These are phyloP conservation scores for Salix exigua DNA, from an alignment of 345 rosid genomes.

Conservation along the genomic window DNA sequence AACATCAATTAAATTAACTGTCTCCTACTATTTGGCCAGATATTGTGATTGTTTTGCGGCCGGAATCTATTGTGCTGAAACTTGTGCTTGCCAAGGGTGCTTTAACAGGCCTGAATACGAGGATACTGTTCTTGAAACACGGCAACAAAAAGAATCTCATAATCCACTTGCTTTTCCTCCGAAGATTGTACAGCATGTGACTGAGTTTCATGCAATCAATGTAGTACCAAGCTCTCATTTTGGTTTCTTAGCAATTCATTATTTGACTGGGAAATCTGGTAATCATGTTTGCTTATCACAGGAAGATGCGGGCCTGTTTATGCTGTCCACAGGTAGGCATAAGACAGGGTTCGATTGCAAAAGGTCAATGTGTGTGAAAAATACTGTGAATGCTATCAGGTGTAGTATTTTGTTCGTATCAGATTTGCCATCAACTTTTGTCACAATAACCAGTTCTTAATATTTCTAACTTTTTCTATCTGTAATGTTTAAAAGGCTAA, in stretches of 20 bases:
- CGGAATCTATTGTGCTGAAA: slow-evolving; percentile 49
- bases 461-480: slow-evolving; percentile 1
- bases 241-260: neutral
- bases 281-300: slow-evolving; percentile 18
- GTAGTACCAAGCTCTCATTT: slow-evolving; percentile 19
- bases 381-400: slow-evolving; percentile 77
- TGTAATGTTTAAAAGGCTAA: slow-evolving; percentile 31
- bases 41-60: slow-evolving; percentile 73
- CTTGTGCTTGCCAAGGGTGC: slow-evolving; percentile 60
- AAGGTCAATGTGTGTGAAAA: slow-evolving; percentile 61
- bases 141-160: slow-evolving; percentile 51
- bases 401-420: slow-evolving; percentile 9
- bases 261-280: slow-evolving; percentile 1
- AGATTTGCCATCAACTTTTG: neutral
- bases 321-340: slow-evolving; percentile 51
- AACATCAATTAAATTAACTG: neutral
- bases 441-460: neutral
- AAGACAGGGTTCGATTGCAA: slow-evolving; percentile 69
- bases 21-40: slow-evolving; percentile 30
- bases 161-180: slow-evolving; percentile 71
- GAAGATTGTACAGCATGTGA: slow-evolving; percentile 35
- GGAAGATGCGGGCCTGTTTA: slow-evolving; percentile 36
- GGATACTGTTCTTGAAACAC: slow-evolving; percentile 48
- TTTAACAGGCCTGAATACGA: slow-evolving; percentile 52
- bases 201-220: slow-evolving; percentile 19